Percentiles rank a stretch among this genome's conserved stretches.
phyloP scores from a whole-genome alignment of 805 yeast species.

The Barnettozyma siamensis region DNA sequence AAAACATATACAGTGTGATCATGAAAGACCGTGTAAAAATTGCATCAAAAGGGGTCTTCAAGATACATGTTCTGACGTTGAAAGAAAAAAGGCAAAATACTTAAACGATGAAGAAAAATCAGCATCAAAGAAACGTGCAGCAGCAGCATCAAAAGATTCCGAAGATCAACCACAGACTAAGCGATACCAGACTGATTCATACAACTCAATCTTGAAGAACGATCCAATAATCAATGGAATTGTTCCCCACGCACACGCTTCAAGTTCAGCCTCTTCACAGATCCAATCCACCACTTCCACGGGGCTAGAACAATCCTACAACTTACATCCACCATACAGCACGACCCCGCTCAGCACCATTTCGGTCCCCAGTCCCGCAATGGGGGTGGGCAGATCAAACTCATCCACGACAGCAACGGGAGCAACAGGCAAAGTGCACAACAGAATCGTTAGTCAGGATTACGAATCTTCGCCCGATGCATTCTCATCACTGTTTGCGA shows the following conservation, averaged over 20 bases:
- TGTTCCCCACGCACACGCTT: background rate
- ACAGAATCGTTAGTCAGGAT: constrained; percentile 5
- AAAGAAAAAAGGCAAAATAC: constrained; percentile 42
- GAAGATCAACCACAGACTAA: background rate
- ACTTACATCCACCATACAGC: background rate
- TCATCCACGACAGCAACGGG: background rate
- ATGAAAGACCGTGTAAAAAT: constrained; percentile 62
- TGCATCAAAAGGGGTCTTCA: constrained; percentile 58
- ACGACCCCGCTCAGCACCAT: constrained; percentile 1
- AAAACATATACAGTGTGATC: constrained; percentile 70
- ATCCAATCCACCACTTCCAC: background rate
- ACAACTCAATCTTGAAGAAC: background rate
- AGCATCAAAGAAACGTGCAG: background rate
- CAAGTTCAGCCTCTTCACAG: background rate
- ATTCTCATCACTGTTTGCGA: constrained; percentile 30
- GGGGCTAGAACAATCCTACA: background rate
- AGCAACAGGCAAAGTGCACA: constrained; percentile 2
- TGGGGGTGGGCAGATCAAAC: background rate
- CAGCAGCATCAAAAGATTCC: background rate
- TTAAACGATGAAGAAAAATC: constrained; percentile 10
- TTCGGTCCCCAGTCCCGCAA: background rate
- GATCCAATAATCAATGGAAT: background rate
- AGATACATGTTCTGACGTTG: constrained; percentile 51
- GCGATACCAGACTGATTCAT: background rate
- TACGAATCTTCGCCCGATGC: constrained; percentile 22